A percentile compares a stretch with the other conserved stretches of the same genome.
Evolutionary conservation across 768 basidiomycete genomes (phyloP).

Genomic region (Glaciozyma martinii): DNA sequence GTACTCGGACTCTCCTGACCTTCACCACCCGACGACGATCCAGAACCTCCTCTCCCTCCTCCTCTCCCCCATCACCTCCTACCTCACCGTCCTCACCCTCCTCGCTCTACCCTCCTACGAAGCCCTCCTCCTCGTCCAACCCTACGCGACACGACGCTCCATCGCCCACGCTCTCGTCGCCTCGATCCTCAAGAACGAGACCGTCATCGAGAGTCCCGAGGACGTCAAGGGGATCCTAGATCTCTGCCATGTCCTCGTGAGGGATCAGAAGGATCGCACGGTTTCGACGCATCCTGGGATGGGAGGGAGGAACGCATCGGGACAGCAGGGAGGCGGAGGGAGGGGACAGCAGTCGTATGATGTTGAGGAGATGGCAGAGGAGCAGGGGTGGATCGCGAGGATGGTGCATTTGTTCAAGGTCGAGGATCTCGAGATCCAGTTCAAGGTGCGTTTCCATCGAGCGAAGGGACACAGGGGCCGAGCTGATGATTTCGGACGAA

Average conservation of each 20-base stretch:
- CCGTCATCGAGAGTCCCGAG: slow-evolving; percentile 82
- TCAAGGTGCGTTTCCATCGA: slow-evolving; percentile 55
- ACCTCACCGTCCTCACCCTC: slow-evolving; percentile 91
- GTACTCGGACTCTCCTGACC: slow-evolving; percentile 57
- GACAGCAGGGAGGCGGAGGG: slow-evolving; percentile 1
- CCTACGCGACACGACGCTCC: slow-evolving; percentile 79
- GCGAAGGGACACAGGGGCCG: not conserved
- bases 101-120: slow-evolving; percentile 87
- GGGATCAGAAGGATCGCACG: slow-evolving; percentile 51
- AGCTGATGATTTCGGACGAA: not conserved
- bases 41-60: slow-evolving; percentile 84
- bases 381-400: slow-evolving; percentile 96
- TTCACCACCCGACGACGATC: slow-evolving; percentile 78
- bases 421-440: slow-evolving; percentile 78
- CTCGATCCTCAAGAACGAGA: slow-evolving; percentile 92
- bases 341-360: slow-evolving; percentile 49
- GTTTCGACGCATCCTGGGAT: slow-evolving; percentile 43
- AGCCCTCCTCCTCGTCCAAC: slow-evolving; percentile 70
- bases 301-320: slow-evolving; percentile 41
- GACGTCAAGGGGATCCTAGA: slow-evolving; percentile 91
- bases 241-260: slow-evolving; percentile 82
- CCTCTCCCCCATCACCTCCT: slow-evolving; percentile 88
- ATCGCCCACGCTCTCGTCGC: slow-evolving; percentile 93
- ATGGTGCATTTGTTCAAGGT: slow-evolving; percentile 94
- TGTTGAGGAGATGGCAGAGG: slow-evolving; percentile 87